Percentiles rank a stretch among this genome's conserved stretches.
These are phyloP conservation scores for Rhinocladiella mackenziei DNA, from an alignment of 2,329 filamentous ascomycete species.

Conservation along the genomic window DNA sequence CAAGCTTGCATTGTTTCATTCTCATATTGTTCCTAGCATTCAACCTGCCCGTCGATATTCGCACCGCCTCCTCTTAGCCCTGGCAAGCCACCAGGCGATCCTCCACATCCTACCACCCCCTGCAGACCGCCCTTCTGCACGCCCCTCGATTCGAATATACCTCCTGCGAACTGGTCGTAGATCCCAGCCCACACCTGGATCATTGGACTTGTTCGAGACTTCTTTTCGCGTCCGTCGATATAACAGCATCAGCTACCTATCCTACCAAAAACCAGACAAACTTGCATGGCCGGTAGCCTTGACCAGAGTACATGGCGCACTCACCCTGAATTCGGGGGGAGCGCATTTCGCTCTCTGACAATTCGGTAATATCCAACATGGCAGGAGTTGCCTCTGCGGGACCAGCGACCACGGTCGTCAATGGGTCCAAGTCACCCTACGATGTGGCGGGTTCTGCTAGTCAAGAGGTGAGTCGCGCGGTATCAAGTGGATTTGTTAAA, in stretches of 20 bases:
- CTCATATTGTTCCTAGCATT: slow-evolving; percentile 7
- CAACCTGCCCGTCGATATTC: background rate
- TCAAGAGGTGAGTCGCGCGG: slow-evolving; percentile 22
- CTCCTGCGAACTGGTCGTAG: slow-evolving; percentile 7
- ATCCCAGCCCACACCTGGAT: slow-evolving; percentile 1
- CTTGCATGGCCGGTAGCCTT: slow-evolving; percentile 10
- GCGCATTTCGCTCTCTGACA: slow-evolving; percentile 6
- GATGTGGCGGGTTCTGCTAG: slow-evolving; percentile 14
- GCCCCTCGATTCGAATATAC: slow-evolving; percentile 13
- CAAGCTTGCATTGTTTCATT: slow-evolving; percentile 13
- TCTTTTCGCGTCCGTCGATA: background rate
- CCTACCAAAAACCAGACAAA: too few species aligned
- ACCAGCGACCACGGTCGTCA: slow-evolving; percentile 13
- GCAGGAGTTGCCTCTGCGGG: slow-evolving; percentile 18
- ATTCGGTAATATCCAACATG: slow-evolving; percentile 12
- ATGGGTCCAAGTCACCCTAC: slow-evolving; percentile 12
- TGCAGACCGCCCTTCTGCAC: slow-evolving; percentile 19
- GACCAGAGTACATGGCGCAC: slow-evolving; percentile 19
- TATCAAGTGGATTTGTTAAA: background rate
- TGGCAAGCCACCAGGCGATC: background rate
- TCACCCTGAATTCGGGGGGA: slow-evolving; percentile 20
- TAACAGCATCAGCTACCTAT: background rate
- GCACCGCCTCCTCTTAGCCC: background rate
- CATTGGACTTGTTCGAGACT: slow-evolving; percentile 2
- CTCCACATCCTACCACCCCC: slow-evolving; percentile 4